A percentile compares a stretch with the other conserved stretches of the same genome.
These are phyloP conservation scores for Mycena latifolia DNA, from an alignment of 768 basidiomycete species.

Conservation along the genomic window DNA sequence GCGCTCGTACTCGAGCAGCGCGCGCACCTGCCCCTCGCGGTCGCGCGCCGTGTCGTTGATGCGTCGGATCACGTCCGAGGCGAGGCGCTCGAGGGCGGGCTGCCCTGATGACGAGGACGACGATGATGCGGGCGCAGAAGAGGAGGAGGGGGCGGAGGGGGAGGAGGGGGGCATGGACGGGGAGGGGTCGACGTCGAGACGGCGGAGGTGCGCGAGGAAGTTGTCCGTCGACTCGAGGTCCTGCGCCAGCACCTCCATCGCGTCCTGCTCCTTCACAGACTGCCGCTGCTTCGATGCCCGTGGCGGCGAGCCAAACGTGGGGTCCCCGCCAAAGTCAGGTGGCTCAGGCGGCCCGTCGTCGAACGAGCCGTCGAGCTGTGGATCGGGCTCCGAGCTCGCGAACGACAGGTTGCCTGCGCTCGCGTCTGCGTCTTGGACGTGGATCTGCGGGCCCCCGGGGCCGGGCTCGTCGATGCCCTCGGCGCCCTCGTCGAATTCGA, in stretches of 20 bases:
- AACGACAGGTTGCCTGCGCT: slow-evolving; percentile 52
- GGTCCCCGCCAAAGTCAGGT: slow-evolving; percentile 37
- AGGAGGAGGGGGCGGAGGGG: too few species aligned
- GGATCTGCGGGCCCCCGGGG: slow-evolving; percentile 43
- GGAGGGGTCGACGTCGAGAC: slow-evolving; percentile 69
- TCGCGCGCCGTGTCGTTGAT: slow-evolving; percentile 82
- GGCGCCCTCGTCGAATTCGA: slow-evolving; percentile 90
- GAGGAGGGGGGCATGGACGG: slow-evolving; percentile 46
- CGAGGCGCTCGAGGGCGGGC: slow-evolving; percentile 73
- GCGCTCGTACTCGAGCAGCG: slow-evolving; percentile 81
- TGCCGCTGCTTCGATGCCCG: slow-evolving; percentile 42
- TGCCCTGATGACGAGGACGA: slow-evolving; percentile 34
- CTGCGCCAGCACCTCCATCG: slow-evolving; percentile 79
- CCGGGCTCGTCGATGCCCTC: slow-evolving; percentile 77
- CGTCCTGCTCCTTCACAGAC: slow-evolving; percentile 70
- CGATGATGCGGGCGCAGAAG: slow-evolving; percentile 5
- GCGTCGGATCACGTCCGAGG: slow-evolving; percentile 81
- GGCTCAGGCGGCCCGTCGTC: slow-evolving; percentile 41
- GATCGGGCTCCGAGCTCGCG: slow-evolving; percentile 40
- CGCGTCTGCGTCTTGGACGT: slow-evolving; percentile 26
- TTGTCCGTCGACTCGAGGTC: slow-evolving; percentile 83
- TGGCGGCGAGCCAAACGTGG: slow-evolving; percentile 26
- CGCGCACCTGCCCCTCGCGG: slow-evolving; percentile 86
- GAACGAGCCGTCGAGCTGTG: slow-evolving; percentile 48
- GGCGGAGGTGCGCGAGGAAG: slow-evolving; percentile 79